Evolutionary conservation across 768 basidiomycete genomes (phyloP), one percentile per base, ranked within the genome.

Genomic region (Pholiota conissans): DNA sequence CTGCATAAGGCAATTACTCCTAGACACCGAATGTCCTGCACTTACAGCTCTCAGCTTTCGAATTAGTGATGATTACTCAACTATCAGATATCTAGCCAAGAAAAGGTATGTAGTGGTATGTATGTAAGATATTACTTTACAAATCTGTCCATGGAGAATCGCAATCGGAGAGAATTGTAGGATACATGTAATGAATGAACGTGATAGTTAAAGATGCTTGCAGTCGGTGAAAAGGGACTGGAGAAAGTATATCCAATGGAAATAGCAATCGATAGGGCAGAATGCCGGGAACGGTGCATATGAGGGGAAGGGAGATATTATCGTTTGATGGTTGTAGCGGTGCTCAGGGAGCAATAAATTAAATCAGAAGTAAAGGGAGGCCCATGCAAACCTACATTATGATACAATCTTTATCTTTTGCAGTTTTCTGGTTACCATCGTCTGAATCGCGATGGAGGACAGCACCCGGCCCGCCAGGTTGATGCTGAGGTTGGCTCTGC

Each of bases 371-470:
- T 30, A n/a, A 16, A 20, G 22, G 14, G 22, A 30, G 18, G 8
- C 24, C 29, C 52, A 24, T 30, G 40, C n/a, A 40, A 50, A 29
- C 40, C 49, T 79, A 95, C 93, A 94, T 94, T 68, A 95, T 86
- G 48, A 91, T 74, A 67, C 93, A 95, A 49, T 93, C 92, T 73
- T 91, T 91, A 69, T 86, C 86, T 72, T 87, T 87, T 54, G 75
- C 76, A 24, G 75, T 78, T 68, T 86, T 84, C 50, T 74, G 78
- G 34, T 60, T 67, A 14, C 70, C 74, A 10, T 70, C 80, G 9
- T 76, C 74, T 20, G 78, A 80, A 45, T 80, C 82, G 39, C 88
- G 83, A 55, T 83, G 76, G 30, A 90, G 73, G 9, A 90, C 82
- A 5, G 87, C 76, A 30, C 81, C 84, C 1, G 86, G 76, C 28